phyloP scores from a whole-genome alignment of 2,329 filamentous ascomycete genomes.

The Hypoxylon sp. region DNA sequence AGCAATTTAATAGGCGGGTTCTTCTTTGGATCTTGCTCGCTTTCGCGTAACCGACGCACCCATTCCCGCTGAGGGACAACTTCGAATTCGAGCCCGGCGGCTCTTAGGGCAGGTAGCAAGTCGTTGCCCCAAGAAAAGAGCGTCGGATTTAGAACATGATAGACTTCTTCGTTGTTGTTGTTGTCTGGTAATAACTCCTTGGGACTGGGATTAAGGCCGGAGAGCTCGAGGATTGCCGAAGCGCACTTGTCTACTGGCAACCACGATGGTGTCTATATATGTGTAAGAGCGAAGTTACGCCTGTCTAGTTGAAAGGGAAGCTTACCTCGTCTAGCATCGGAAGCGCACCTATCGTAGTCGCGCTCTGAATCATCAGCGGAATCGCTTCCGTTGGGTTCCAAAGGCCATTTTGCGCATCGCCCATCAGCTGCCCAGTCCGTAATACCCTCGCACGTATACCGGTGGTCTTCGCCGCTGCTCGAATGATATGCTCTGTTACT shows the following conservation, averaged over 20 bases:
- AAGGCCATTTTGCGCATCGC: slow-evolving; percentile 61
- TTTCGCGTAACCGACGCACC: slow-evolving; percentile 60
- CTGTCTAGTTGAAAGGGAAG: neutral
- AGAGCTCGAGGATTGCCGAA: slow-evolving; percentile 55
- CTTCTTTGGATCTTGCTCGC: slow-evolving; percentile 62
- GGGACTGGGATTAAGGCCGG: slow-evolving; percentile 43
- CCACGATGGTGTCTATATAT: slow-evolving; percentile 54
- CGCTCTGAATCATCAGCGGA: slow-evolving; percentile 64
- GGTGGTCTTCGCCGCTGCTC: slow-evolving; percentile 51
- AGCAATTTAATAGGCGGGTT: slow-evolving; percentile 68
- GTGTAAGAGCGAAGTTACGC: neutral
- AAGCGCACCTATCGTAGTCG: slow-evolving; percentile 62
- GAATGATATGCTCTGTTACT: slow-evolving; percentile 63
- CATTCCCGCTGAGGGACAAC: slow-evolving; percentile 61
- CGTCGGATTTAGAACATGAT: slow-evolving; percentile 67
- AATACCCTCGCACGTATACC: slow-evolving; percentile 57
- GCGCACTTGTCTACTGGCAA: slow-evolving; percentile 59
- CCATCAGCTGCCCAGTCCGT: slow-evolving; percentile 63
- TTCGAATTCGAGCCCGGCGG: slow-evolving; percentile 62
- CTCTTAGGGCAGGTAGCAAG: slow-evolving; percentile 65
- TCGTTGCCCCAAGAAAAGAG: slow-evolving; percentile 66
- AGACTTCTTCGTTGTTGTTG: slow-evolving; percentile 55
- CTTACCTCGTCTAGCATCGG: slow-evolving; percentile 60
- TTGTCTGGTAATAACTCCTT: slow-evolving; percentile 30
- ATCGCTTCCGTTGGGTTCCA: slow-evolving; percentile 67